Base-by-base conservation (phyloP, 2,329 filamentous ascomycete species). In the Alternaria viburni region DNA sequence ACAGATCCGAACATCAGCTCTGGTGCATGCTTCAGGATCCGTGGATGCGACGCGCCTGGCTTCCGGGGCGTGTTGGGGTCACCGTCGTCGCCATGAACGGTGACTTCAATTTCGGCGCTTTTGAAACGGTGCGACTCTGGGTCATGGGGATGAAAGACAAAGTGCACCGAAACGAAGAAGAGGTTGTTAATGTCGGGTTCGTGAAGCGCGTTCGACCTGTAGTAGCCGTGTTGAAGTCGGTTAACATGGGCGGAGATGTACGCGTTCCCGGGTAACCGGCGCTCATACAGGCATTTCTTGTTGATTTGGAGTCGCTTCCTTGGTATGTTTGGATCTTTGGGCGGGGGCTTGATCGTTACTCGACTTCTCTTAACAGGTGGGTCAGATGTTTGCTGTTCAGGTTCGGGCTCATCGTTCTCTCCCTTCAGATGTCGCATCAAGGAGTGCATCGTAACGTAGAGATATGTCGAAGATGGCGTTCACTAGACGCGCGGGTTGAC, bases 191-290 rank as follows among this genome's bases (percentile, higher is more conserved):
- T 77, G 15, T 77, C 72, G 5, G 73, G 69, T 32, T 83, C 83
- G 17, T 84, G 83, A 1, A 85, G 75, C 6, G 78, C 77, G 2
- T 73, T 65, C 54, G 78, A 83, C 21, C 81, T 77, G 71, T 84
- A 85, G 61, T 77, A 82, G 6, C 84, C 84, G 65, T 84, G 82
- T 63, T 86, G 84, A 8, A 86, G 77, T 3, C 84, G 82, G 60
- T 84, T 82, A 10, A 84, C 81, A 62, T 86, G 82, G 0, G 83
- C 83, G 0, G 83, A 84, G 55, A 85, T 80, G 66, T 82, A 85
- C 8, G 83, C 81, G 41, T 83, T 77, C 5, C 84, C 83, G 0
- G 83, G 83, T 13, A 86, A 78, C 21, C 74, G 78, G 19, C 83
- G 81, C 68, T 86, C 84, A 57, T 85, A 86, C 44, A 86, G 80